These are phyloP conservation scores for Pythium angustatum DNA, from an alignment of 352 stramenopile species.

Conservation along the genomic window DNA sequence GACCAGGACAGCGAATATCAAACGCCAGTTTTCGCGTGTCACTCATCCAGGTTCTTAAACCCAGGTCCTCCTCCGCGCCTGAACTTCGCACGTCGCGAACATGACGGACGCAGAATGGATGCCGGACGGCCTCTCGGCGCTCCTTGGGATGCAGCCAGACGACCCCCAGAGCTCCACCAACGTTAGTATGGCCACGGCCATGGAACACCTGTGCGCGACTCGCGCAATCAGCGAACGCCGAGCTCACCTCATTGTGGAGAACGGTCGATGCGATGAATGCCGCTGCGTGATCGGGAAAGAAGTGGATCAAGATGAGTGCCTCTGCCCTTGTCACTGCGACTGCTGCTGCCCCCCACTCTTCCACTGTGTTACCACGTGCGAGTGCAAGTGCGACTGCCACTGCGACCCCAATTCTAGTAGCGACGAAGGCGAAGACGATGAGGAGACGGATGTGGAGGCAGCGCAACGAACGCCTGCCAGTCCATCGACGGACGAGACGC, in stretches of 20 bases:
- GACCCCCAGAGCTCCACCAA: not conserved
- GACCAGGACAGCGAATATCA: not conserved
- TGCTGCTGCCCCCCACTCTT: conserved; percentile 1
- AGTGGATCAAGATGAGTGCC: not conserved
- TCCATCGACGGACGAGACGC: not conserved
- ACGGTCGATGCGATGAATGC: not conserved
- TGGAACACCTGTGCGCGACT: not conserved
- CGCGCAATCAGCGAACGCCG: not conserved
- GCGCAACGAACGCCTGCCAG: not conserved
- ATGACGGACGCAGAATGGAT: conserved; percentile 3
- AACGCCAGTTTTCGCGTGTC: not conserved
- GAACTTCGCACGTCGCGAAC: not conserved
- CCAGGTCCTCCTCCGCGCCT: not conserved
- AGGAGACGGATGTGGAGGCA: not conserved
- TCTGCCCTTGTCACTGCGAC: conserved; percentile 1
- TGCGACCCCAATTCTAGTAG: not conserved
- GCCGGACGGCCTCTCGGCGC: conserved; percentile 8
- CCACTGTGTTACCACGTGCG: not conserved
- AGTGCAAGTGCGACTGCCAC: conserved; percentile 3
- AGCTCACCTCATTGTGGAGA: not conserved
- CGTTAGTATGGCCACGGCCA: not conserved
- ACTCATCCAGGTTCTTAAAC: not conserved
- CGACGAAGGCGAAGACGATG: not conserved
- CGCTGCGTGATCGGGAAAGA: not conserved
- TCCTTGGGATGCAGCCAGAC: not conserved